These are phyloP conservation scores for Aspergillus calidoustus DNA, from an alignment of 2,329 filamentous ascomycete genomes.

Conservation along the genomic window DNA sequence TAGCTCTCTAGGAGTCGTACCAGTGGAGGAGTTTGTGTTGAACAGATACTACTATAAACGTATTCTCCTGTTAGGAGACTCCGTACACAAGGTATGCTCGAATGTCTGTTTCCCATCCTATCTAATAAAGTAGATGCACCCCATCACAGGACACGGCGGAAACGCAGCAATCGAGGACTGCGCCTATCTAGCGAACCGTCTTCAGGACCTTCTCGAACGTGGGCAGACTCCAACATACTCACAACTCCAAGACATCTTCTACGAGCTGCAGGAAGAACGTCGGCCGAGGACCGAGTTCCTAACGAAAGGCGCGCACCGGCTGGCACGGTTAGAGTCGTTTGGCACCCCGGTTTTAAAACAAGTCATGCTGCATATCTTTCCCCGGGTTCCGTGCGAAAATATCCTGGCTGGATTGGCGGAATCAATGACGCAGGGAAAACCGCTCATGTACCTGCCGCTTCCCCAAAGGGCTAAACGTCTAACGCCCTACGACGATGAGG, in stretches of 20 bases:
- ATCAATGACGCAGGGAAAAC: background rate
- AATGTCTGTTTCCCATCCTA: background rate
- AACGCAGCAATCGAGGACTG: constrained; percentile 27
- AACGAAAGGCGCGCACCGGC: background rate
- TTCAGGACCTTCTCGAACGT: constrained; percentile 10
- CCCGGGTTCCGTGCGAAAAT: background rate
- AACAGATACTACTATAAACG: constrained; percentile 46
- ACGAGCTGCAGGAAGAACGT: background rate
- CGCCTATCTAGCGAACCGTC: constrained; percentile 18
- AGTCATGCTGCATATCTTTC: background rate
- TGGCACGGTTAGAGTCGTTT: constrained; percentile 5
- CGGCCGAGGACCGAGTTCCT: background rate
- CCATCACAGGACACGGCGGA: constrained; percentile 25
- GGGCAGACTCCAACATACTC: background rate
- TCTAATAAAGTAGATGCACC: constrained; percentile 18
- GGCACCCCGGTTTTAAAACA: background rate
- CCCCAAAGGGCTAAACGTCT: background rate
- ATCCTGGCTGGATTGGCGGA: background rate
- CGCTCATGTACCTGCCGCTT: constrained; percentile 4
- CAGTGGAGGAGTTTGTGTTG: constrained; percentile 45
- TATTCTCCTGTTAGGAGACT: constrained; percentile 48
- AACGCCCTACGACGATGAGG: constrained; percentile 7
- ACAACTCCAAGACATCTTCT: constrained; percentile 1
- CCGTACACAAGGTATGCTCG: constrained; percentile 46
- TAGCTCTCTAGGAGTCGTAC: constrained; percentile 28